Percentiles rank a stretch among this genome's conserved stretches.
Evolutionary conservation across 2,329 filamentous ascomycete genomes (phyloP).

Genomic region (Aureobasidium mangrovei): DNA sequence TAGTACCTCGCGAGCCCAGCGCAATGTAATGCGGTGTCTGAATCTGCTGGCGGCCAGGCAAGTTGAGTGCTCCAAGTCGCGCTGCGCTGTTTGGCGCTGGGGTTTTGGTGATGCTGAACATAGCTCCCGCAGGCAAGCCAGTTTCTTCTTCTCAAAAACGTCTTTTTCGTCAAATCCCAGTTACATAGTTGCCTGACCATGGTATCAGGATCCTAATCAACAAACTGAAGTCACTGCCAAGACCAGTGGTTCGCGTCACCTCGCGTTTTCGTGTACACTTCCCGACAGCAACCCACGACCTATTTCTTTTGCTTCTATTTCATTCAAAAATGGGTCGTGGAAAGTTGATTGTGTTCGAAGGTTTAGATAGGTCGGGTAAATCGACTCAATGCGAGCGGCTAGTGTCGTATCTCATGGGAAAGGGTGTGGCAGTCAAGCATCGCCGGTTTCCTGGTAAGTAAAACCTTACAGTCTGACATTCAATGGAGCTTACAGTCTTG

Average conservation of each 20-base stretch:
- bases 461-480: not conserved
- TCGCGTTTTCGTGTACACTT: not conserved
- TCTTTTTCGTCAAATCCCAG: too few species aligned
- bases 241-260: not conserved
- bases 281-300: not conserved
- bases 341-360: constrained; percentile 75
- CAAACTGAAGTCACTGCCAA: not conserved
- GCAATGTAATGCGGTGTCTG: constrained; percentile 77
- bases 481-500: not conserved
- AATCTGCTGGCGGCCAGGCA: constrained; percentile 57
- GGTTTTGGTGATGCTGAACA: constrained; percentile 39
- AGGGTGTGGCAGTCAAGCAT: constrained; percentile 47
- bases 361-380: constrained; percentile 83
- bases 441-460: constrained; percentile 57
- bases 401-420: constrained; percentile 42
- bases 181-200: too few species aligned
- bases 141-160: too few species aligned
- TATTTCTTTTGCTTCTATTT: not conserved
- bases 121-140: constrained; percentile 17
- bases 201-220: too few species aligned
- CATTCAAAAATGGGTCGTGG: constrained; percentile 35
- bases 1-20: constrained; percentile 69
- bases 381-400: constrained; percentile 77
- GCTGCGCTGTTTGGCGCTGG: constrained; percentile 37
- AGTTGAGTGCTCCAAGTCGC: constrained; percentile 57